These are phyloP conservation scores for Oehlia diaphana DNA, from an alignment of 192 early-diverging fungal genomes.

Conservation along the genomic window DNA sequence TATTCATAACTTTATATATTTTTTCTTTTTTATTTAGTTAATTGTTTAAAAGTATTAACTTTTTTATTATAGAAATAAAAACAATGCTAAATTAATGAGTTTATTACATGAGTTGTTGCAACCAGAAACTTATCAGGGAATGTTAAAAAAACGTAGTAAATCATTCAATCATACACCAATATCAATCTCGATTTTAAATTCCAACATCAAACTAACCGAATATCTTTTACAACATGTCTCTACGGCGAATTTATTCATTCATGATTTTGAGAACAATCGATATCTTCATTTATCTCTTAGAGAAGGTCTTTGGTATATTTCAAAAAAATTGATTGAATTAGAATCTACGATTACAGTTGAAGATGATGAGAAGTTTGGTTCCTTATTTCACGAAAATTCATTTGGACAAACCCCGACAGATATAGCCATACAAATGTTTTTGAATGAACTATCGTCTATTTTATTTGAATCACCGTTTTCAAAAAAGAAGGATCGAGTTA, in stretches of 20 bases:
- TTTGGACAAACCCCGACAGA: slow-evolving; percentile 7
- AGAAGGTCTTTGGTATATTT: neutral
- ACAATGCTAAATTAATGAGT: neutral
- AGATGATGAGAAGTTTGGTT: neutral
- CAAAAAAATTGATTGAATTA: neutral
- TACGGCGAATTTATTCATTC: neutral
- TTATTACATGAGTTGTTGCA: neutral
- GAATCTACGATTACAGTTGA: neutral
- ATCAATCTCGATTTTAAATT: neutral
- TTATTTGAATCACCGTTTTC: too few relatives aligned
- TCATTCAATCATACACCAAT: neutral
- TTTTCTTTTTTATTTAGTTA: too few relatives aligned
- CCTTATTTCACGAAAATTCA: slow-evolving; percentile 1
- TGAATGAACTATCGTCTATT: neutral
- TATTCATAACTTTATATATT: too few relatives aligned
- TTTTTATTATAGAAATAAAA: neutral
- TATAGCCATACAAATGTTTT: slow-evolving; percentile 1
- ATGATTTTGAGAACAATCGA: neutral
- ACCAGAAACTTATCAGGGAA: neutral
- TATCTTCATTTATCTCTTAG: slow-evolving; percentile 18
- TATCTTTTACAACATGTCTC: neutral
- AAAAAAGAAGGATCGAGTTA: too few relatives aligned
- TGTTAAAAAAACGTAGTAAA: neutral
- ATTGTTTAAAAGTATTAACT: too few relatives aligned
- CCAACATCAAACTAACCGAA: neutral